Evolutionary conservation across 78 protist genomes (phyloP).

Genomic region (Chrysochromulina parva): DNA sequence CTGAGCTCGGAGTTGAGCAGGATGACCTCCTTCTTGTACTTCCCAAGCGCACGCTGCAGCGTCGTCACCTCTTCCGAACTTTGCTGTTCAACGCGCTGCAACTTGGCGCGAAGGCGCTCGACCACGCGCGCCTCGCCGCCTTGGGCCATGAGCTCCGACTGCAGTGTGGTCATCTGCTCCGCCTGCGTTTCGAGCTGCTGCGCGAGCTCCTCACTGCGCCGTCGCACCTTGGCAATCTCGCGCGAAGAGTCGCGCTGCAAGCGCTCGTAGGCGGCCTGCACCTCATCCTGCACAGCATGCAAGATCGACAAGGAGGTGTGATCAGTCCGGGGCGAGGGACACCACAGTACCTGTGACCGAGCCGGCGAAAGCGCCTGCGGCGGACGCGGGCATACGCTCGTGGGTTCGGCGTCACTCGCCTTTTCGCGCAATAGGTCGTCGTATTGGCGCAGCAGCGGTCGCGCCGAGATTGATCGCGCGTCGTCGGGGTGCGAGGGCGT

Average conservation of each 20-base stretch:
- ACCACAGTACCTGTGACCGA: too few species aligned
- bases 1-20: not conserved
- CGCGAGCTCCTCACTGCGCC: not conserved
- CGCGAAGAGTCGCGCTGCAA: not conserved
- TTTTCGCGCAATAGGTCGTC: too few species aligned
- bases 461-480: too few species aligned
- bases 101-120: not conserved
- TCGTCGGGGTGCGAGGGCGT: too few species aligned
- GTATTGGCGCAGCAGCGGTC: too few species aligned
- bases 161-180: not conserved
- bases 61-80: not conserved
- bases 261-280: not conserved
- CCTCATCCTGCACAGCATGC: not conserved
- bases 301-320: not conserved
- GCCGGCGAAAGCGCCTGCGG: not conserved
- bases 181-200: not conserved
- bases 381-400: not conserved
- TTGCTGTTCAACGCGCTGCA: not conserved
- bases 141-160: not conserved
- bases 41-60: not conserved
- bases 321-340: too few species aligned
- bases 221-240: not conserved
- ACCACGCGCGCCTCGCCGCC: too few species aligned
- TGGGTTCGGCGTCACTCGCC: not conserved
- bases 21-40: not conserved